These are phyloP conservation scores for Sabuloglossum arenarium DNA, from an alignment of 495 filamentous ascomycete genomes.

Conservation along the genomic window DNA sequence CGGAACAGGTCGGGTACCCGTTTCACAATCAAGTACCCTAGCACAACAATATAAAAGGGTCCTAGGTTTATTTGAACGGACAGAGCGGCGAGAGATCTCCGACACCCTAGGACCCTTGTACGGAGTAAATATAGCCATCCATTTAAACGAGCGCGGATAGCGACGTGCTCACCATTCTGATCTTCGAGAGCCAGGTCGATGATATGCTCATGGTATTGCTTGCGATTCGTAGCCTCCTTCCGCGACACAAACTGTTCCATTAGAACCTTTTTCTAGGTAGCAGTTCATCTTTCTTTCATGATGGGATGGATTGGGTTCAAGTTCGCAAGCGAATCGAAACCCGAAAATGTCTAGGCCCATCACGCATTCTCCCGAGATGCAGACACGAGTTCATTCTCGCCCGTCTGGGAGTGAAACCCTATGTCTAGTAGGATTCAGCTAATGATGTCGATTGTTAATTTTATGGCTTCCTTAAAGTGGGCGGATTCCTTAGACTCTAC, in stretches of 20 bases:
- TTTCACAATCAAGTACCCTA: no score
- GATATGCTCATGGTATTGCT: constrained; percentile 8
- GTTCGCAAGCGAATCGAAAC: constrained; percentile 9
- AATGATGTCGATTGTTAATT: constrained; percentile 21
- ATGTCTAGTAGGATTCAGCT: constrained; percentile 13
- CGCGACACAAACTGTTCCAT: constrained; percentile 14
- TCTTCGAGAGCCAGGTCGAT: constrained; percentile 13
- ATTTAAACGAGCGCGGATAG: constrained; percentile 8
- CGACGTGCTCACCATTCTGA: not conserved
- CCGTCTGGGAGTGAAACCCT: constrained; percentile 16
- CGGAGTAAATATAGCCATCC: constrained; percentile 12
- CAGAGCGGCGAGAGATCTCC: no score
- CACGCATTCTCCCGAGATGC: constrained; percentile 16
- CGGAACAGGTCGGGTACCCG: no score
- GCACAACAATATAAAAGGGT: no score
- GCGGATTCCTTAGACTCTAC: constrained; percentile 12
- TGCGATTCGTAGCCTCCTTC: not conserved
- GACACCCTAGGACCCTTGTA: no score
- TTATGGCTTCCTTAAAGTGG: constrained; percentile 14
- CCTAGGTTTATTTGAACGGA: no score
- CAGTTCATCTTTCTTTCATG: constrained; percentile 13
- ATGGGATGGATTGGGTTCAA: constrained; percentile 11
- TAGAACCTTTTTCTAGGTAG: constrained; percentile 16
- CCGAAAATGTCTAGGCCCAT: constrained; percentile 8
- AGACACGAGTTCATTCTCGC: constrained; percentile 15